phyloP scores from a whole-genome alignment of 805 yeast genomes.

The Candida jianshihensis region DNA sequence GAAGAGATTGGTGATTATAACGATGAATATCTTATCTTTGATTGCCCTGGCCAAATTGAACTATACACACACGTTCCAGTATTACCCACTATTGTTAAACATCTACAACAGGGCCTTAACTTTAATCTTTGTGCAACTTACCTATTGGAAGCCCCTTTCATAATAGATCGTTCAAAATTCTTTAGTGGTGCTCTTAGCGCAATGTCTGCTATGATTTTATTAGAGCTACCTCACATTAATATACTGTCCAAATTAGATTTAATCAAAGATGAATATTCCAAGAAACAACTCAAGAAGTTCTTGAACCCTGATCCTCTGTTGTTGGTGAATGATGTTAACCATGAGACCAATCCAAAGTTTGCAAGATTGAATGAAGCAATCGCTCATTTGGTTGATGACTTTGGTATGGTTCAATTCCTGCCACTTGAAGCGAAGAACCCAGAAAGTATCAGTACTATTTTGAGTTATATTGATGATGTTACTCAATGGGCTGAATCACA shows the following conservation, averaged over 20 bases:
- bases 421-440: slow-evolving; percentile 79
- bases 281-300: slow-evolving; percentile 72
- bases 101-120: slow-evolving; percentile 69
- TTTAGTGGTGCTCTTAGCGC: slow-evolving; percentile 95
- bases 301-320: slow-evolving; percentile 89
- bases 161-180: slow-evolving; percentile 83
- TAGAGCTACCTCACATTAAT: slow-evolving; percentile 93
- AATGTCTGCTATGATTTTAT: slow-evolving; percentile 94
- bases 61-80: slow-evolving; percentile 92
- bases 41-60: slow-evolving; percentile 97
- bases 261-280: slow-evolving; percentile 70
- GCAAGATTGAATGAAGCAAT: slow-evolving; percentile 70
- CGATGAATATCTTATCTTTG: slow-evolving; percentile 90
- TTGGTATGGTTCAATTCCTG: slow-evolving; percentile 96
- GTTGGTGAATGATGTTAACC: slow-evolving; percentile 43
- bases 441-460: slow-evolving; percentile 70
- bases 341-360: slow-evolving; percentile 53
- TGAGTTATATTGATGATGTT: slow-evolving; percentile 90
- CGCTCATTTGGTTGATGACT: slow-evolving; percentile 89
- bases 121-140: slow-evolving; percentile 91
- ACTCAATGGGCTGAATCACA: slow-evolving; percentile 97
- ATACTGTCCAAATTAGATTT: slow-evolving; percentile 82
- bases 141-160: slow-evolving; percentile 88
- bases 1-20: slow-evolving; percentile 94
- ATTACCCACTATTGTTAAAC: slow-evolving; percentile 81